Percentiles rank a stretch among this genome's conserved stretches.
Evolutionary conservation across 306 rosid species (phyloP).

Genomic region (Corylus heterophylla): DNA sequence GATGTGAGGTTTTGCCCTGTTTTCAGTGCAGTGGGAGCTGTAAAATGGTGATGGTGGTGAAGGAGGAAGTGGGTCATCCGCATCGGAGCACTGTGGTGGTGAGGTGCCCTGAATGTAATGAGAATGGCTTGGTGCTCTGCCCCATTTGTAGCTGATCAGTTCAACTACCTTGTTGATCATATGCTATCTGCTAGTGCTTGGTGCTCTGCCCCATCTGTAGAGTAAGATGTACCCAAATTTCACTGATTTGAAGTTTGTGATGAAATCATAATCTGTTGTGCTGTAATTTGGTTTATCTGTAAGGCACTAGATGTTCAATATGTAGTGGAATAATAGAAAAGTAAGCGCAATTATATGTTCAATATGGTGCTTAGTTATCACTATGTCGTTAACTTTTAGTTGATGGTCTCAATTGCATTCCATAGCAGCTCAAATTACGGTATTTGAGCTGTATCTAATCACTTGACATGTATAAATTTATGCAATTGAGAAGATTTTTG

Average conservation of each 20-base stretch:
- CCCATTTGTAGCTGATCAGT: slow-evolving; percentile 64
- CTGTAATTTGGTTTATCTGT: neutral
- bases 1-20: slow-evolving; percentile 81
- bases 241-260: neutral
- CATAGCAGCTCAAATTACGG: neutral
- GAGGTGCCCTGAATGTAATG: slow-evolving; percentile 75
- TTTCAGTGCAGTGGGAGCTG: slow-evolving; percentile 79
- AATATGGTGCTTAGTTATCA: neutral
- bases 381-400: neutral
- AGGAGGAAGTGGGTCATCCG: slow-evolving; percentile 31
- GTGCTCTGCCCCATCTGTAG: slow-evolving; percentile 78
- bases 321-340: neutral
- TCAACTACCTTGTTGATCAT: neutral
- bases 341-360: neutral
- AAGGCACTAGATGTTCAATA: slow-evolving; percentile 1
- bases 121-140: slow-evolving; percentile 83
- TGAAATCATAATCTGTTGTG: neutral
- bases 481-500: neutral
- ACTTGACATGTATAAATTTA: neutral
- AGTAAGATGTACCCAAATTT: neutral
- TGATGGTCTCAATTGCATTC: neutral
- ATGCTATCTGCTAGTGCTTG: slow-evolving; percentile 28
- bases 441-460: neutral
- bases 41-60: slow-evolving; percentile 47
- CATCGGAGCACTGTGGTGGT: slow-evolving; percentile 41